A percentile compares a stretch with the other conserved stretches of the same genome.
These are phyloP conservation scores for Coleophoma eucalyptorum DNA, from an alignment of 2,329 filamentous ascomycete species.

Conservation along the genomic window DNA sequence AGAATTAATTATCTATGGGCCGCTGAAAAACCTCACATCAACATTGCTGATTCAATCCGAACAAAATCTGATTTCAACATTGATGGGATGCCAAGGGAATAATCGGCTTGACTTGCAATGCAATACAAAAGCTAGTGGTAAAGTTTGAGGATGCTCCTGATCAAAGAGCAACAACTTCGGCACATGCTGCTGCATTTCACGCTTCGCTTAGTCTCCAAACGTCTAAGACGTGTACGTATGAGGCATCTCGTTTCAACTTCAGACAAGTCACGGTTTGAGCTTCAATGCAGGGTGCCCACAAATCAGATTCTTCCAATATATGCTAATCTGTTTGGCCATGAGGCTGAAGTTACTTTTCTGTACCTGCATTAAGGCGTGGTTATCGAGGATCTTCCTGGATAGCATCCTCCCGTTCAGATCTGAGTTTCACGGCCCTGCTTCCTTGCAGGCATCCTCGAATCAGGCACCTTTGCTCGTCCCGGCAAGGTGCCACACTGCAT, in stretches of 20 bases:
- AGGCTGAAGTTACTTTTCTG: conserved; percentile 2
- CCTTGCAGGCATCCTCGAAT: background rate
- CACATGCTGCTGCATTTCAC: background rate
- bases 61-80: no score
- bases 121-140: no score
- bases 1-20: no score
- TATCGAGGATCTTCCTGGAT: conserved; percentile 1
- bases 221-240: no score
- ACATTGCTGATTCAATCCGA: no score
- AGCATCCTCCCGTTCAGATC: conserved; percentile 1
- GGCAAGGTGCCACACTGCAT: conserved; percentile 1
- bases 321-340: background rate
- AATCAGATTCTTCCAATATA: background rate
- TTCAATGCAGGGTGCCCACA: background rate
- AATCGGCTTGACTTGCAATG: no score
- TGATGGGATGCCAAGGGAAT: no score
- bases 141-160: no score
- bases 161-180: no score
- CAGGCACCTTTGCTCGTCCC: background rate
- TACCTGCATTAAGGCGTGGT: background rate
- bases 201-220: background rate
- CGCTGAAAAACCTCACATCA: no score
- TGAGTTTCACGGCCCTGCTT: conserved; percentile 5
- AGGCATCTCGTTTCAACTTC: background rate
- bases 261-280: background rate